Evolutionary conservation across 2,329 filamentous ascomycete genomes (phyloP).

Genomic region (Fusarium circinatum): DNA sequence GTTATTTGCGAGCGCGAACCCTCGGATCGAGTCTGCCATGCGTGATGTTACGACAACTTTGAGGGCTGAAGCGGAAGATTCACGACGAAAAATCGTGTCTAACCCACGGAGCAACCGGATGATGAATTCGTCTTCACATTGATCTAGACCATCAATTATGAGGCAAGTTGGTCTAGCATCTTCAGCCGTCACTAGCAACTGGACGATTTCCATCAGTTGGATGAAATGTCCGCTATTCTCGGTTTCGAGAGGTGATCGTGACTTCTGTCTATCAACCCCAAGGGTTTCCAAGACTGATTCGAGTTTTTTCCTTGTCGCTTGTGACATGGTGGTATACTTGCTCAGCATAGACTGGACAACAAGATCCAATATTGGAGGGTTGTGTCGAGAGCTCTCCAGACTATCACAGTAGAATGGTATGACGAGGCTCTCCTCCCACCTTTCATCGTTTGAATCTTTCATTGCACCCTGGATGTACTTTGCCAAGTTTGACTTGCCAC

Average conservation of each 20-base stretch:
- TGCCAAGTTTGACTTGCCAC: slow-evolving; percentile 34
- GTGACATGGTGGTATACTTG: slow-evolving; percentile 21
- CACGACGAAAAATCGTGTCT: slow-evolving; percentile 25
- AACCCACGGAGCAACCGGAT: slow-evolving; percentile 22
- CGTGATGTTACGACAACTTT: slow-evolving; percentile 24
- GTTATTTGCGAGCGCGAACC: slow-evolving; percentile 23
- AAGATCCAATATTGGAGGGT: slow-evolving; percentile 35
- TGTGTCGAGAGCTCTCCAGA: slow-evolving; percentile 28
- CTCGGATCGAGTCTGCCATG: slow-evolving; percentile 29
- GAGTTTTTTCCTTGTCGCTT: slow-evolving; percentile 13
- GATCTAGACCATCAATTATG: slow-evolving; percentile 36
- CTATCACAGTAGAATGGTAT: slow-evolving; percentile 38
- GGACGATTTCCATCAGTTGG: slow-evolving; percentile 32
- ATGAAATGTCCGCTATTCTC: slow-evolving; percentile 16
- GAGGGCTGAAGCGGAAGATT: slow-evolving; percentile 1
- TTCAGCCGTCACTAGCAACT: slow-evolving; percentile 6
- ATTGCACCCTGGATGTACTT: slow-evolving; percentile 34
- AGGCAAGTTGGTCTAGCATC: slow-evolving; percentile 17
- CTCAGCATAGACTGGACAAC: slow-evolving; percentile 22
- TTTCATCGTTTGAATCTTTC: slow-evolving; percentile 10
- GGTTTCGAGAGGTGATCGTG: not conserved
- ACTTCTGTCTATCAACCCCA: slow-evolving; percentile 5
- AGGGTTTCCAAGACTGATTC: slow-evolving; percentile 18
- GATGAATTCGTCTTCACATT: slow-evolving; percentile 27
- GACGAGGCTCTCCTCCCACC: slow-evolving; percentile 15